Evolutionary conservation across 768 basidiomycete species (phyloP).

Genomic region (Mycena venus): DNA sequence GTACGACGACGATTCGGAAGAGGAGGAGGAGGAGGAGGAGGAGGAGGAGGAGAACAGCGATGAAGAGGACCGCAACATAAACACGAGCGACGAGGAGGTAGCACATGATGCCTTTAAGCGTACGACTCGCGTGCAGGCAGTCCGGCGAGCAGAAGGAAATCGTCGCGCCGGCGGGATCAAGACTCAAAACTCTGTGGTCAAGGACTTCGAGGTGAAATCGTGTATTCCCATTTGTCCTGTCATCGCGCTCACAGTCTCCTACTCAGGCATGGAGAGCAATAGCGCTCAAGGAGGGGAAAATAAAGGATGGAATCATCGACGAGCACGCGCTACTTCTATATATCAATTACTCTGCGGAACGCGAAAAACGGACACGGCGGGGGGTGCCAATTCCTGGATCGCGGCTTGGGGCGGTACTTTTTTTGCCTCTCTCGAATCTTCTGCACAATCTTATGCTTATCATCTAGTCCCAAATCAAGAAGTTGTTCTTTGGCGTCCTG

Average conservation of each 20-base stretch:
- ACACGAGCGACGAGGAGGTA: constrained; percentile 10
- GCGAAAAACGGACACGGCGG: constrained; percentile 36
- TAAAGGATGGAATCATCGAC: constrained; percentile 44
- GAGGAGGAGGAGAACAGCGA: not conserved
- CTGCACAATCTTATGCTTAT: not conserved
- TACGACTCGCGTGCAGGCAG: constrained; percentile 27
- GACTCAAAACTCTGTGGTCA: constrained; percentile 39
- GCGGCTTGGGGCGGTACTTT: constrained; percentile 44
- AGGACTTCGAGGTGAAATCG: constrained; percentile 37
- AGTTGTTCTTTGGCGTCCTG: constrained; percentile 45
- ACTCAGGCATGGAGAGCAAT: constrained; percentile 6
- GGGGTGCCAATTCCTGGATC: constrained; percentile 42
- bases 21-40: not conserved
- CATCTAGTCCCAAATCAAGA: constrained; percentile 46
- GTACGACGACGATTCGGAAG: constrained; percentile 10
- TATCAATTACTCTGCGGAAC: constrained; percentile 40
- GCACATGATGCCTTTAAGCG: not conserved
- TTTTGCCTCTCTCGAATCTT: not conserved
- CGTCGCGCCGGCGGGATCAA: constrained; percentile 40
- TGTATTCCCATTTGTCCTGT: not conserved
- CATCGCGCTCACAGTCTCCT: not conserved
- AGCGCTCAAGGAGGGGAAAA: constrained; percentile 14
- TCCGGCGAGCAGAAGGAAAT: constrained; percentile 37
- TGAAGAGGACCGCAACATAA: not conserved
- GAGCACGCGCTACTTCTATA: constrained; percentile 44